Evolutionary conservation across 2,329 filamentous ascomycete genomes (phyloP).

Genomic region (Trichoderma lentiforme): DNA sequence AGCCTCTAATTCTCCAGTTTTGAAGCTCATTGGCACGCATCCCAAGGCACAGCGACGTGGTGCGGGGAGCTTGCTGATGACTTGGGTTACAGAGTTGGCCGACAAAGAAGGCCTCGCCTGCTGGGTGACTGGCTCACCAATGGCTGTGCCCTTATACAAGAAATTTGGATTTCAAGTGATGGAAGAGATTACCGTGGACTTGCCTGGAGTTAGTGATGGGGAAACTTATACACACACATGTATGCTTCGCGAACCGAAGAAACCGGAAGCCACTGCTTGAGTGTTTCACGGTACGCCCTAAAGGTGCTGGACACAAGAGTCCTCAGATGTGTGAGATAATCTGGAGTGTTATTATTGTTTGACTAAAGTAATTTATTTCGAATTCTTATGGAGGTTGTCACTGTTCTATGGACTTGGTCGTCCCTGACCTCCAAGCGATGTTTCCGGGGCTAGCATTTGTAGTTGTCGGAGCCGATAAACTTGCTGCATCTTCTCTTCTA

Average conservation of each 20-base stretch:
- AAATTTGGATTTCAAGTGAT: neutral
- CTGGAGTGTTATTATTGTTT: neutral
- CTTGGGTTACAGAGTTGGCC: neutral
- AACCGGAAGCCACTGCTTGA: neutral
- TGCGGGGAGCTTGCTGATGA: neutral
- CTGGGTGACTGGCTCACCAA: neutral
- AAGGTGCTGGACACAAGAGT: neutral
- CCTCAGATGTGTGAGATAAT: neutral
- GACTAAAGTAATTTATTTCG: neutral
- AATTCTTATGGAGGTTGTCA: neutral
- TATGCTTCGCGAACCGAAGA: neutral
- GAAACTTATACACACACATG: neutral
- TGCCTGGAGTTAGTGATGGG: neutral
- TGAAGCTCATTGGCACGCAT: neutral
- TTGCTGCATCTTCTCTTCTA: neutral
- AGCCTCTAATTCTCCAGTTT: neutral
- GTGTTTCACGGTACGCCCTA: neutral
- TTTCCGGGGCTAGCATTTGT: neutral
- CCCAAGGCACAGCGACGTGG: neutral
- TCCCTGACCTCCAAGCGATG: neutral
- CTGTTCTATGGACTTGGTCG: neutral
- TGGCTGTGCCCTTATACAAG: neutral
- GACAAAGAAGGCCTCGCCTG: neutral
- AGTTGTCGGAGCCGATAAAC: neutral
- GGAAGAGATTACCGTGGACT: neutral